Evolutionary conservation across 208 protist genomes (phyloP), one percentile per base, ranked within the genome.

Genomic region (Leishmania amazonensis): DNA sequence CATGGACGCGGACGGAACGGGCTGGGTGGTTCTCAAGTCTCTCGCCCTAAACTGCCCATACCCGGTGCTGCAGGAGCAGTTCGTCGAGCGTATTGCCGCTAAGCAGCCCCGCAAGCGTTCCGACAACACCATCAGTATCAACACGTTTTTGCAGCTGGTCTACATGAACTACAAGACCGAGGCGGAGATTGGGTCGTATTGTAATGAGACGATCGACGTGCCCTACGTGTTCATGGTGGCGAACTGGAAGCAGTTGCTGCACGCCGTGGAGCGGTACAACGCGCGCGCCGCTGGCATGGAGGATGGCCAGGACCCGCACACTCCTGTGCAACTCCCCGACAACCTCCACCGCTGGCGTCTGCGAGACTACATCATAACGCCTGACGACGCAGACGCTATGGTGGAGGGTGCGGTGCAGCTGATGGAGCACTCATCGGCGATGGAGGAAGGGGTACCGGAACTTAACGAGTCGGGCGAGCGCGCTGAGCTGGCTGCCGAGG

Each of bases 111-210:
- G 81, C 58, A 94, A 94, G 84, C 92, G 90, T 78, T 90, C 85
- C 1, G 86, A 96, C 81, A 88, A 87, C 81, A 89, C 88, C 49
- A 95, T 96, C 73, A 85, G 81, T 79, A 88, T 92, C 81, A 95
- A 96, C 87, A 94, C 93, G 4, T 96, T 95, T 80, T 78, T 96
- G 70, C 85, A 94, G 79, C 87, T 96, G 28, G 84, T 95, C 11
- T 96, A 96, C 85, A 91, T 90, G 87, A 95, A 95, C 86, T 96
- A 96, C 89, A 96, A 96, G 82, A 93, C 93, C 28, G 89, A 94
- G 57, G 77, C 83, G 24, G 91, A 96, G 62, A 95, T 95, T 78
- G 88, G 81, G n/a, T 64, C 85, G 5, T 87, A 81, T 54, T 80
- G 79, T 49, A 70, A 81, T 24, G 81, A 86, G 60, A 83, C 84